Percentiles rank a stretch among this genome's conserved stretches.
These are phyloP conservation scores for Lunularia cruciata DNA, from an alignment of 225 moss, liverwort and hornwort genomes.

Conservation along the genomic window DNA sequence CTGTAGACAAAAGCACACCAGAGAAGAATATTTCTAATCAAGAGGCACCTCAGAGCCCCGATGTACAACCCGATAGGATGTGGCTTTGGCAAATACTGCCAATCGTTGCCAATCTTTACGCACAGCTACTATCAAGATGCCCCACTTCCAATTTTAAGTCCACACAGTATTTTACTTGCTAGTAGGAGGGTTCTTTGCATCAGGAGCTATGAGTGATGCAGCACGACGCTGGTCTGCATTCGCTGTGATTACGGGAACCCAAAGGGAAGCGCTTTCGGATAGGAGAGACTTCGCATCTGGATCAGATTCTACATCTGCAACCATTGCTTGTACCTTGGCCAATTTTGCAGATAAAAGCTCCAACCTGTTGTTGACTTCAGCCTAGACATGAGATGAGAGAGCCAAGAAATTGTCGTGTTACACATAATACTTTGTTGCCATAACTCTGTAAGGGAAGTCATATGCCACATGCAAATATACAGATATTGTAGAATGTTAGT, in stretches of 20 bases:
- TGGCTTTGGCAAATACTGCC: too few relatives aligned
- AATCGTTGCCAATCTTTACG: too few relatives aligned
- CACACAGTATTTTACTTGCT: background rate
- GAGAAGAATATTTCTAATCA: too few relatives aligned
- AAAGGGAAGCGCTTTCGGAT: slow-evolving; percentile 57
- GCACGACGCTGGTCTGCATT: slow-evolving; percentile 68
- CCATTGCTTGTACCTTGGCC: slow-evolving; percentile 60
- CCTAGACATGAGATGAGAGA: slow-evolving; percentile 37
- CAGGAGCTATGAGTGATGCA: slow-evolving; percentile 28
- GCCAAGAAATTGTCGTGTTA: too few relatives aligned
- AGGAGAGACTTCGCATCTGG: slow-evolving; percentile 66
- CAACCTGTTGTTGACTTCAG: slow-evolving; percentile 66
- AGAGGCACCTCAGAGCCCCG: too few relatives aligned
- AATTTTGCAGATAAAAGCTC: slow-evolving; percentile 76
- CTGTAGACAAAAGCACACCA: too few relatives aligned
- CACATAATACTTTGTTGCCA: too few relatives aligned
- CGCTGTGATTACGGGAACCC: slow-evolving; percentile 86
- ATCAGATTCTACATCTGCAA: slow-evolving; percentile 66
- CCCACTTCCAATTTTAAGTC: too few relatives aligned
- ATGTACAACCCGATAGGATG: too few relatives aligned
- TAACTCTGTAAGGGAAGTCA: too few relatives aligned
- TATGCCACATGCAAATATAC: too few relatives aligned
- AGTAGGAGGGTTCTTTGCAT: background rate
- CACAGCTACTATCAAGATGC: too few relatives aligned
- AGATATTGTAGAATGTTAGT: background rate